Conservation (phyloP, 257 asterid species). For the Leonotis leonurus region DNA sequence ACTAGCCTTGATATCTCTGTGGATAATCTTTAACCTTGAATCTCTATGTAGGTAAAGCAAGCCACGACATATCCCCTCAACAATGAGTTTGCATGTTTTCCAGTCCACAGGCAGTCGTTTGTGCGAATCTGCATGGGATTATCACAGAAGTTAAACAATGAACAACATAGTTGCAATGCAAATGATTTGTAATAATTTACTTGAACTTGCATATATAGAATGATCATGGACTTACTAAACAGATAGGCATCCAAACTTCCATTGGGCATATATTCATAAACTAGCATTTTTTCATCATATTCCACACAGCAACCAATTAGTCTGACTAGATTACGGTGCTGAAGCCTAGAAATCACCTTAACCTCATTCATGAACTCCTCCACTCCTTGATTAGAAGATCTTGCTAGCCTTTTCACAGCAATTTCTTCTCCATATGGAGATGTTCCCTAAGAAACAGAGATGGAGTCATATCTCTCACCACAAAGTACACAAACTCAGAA, state of each 20-base stretch:
- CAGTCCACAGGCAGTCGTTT: not conserved
- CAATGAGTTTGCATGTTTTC: not conserved
- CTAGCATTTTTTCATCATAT: conserved; percentile 28
- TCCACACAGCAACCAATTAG: conserved; percentile 44
- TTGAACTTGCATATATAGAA: no score
- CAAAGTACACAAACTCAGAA: not conserved
- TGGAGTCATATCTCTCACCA: not conserved
- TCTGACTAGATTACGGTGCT: conserved; percentile 38
- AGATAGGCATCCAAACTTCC: conserved; percentile 32
- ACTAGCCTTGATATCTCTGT: conserved; percentile 14
- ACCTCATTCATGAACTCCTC: conserved; percentile 45
- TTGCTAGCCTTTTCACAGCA: conserved; percentile 40
- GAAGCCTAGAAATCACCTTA: conserved; percentile 32
- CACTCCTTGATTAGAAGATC: conserved; percentile 32
- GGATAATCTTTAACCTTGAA: conserved; percentile 21
- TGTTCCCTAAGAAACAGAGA: conserved; percentile 21
- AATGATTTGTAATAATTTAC: not conserved
- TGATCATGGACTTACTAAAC: conserved; percentile 26
- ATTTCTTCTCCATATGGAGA: conserved; percentile 27
- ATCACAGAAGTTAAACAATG: not conserved
- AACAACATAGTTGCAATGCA: not conserved
- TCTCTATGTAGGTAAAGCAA: conserved; percentile 19
- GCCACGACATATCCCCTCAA: conserved; percentile 11
- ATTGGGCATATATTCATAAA: no score
- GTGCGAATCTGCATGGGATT: not conserved